Evolutionary conservation across 495 filamentous ascomycete genomes (phyloP).

Genomic region (Usnea hakonensis): DNA sequence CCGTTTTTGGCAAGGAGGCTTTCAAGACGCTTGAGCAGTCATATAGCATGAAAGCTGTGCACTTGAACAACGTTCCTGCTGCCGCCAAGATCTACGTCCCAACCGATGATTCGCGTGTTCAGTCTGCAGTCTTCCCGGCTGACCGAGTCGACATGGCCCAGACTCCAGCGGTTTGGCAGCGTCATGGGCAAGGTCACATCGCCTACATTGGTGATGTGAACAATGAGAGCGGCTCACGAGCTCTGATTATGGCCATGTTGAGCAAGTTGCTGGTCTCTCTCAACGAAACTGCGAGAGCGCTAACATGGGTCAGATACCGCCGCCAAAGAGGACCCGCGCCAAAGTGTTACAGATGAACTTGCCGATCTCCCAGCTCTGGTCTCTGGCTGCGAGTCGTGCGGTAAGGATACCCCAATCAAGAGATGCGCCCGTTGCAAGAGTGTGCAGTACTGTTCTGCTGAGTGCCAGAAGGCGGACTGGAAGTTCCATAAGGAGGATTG

Average conservation of each 20-base stretch:
- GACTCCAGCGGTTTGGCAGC: background rate
- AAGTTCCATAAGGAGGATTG: slow-evolving; percentile 46
- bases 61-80: slow-evolving; percentile 28
- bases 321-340: background rate
- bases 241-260: slow-evolving; percentile 32
- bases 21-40: slow-evolving; percentile 23
- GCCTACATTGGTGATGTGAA: slow-evolving; percentile 39
- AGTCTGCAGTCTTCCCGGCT: slow-evolving; percentile 27
- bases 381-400: slow-evolving; percentile 9
- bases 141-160: slow-evolving; percentile 21
- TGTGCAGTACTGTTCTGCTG: slow-evolving; percentile 43
- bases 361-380: background rate
- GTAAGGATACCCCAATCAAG: slow-evolving; percentile 23
- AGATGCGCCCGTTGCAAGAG: slow-evolving; percentile 45
- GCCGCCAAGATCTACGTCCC: slow-evolving; percentile 29
- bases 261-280: background rate
- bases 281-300: background rate
- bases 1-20: slow-evolving; percentile 15
- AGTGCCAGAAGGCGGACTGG: slow-evolving; percentile 54
- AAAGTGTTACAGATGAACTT: background rate
- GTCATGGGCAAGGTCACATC: background rate
- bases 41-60: slow-evolving; percentile 41
- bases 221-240: slow-evolving; percentile 30
- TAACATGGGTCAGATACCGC: background rate
- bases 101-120: slow-evolving; percentile 17